phyloP scores from a whole-genome alignment of 2,329 filamentous ascomycete genomes.

The Tolypocladium sp. region DNA sequence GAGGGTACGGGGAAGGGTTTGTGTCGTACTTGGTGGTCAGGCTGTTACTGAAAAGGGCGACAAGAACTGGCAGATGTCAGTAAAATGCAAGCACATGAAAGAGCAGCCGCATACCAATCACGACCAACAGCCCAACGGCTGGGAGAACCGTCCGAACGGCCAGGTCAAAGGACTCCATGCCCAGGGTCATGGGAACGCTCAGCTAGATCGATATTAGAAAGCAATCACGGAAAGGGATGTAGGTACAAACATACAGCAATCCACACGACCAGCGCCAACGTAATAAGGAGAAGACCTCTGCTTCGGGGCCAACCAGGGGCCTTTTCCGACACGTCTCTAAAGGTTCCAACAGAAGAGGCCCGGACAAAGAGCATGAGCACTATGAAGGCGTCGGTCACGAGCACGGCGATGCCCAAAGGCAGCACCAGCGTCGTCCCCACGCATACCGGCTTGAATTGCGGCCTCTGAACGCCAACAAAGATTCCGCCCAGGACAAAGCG shows the following conservation, averaged over 20 bases:
- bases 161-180: slow-evolving; percentile 31
- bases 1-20: neutral
- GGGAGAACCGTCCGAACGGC: slow-evolving; percentile 40
- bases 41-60: neutral
- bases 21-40: neutral
- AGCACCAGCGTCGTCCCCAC: slow-evolving; percentile 35
- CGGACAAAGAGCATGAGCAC: slow-evolving; percentile 30
- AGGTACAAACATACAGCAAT: slow-evolving; percentile 32
- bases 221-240: neutral
- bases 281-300: slow-evolving; percentile 31
- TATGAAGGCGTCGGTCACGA: slow-evolving; percentile 36
- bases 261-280: slow-evolving; percentile 41
- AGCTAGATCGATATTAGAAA: slow-evolving; percentile 22
- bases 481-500: slow-evolving; percentile 44
- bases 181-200: slow-evolving; percentile 42
- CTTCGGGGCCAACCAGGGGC: slow-evolving; percentile 17
- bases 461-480: slow-evolving; percentile 44
- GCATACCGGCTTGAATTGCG: slow-evolving; percentile 43
- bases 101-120: slow-evolving; percentile 31
- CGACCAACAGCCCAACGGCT: slow-evolving; percentile 36
- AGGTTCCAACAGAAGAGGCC: slow-evolving; percentile 26
- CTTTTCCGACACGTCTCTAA: slow-evolving; percentile 20
- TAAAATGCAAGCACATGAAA: neutral
- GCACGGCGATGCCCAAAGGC: slow-evolving; percentile 33
- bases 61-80: neutral